A percentile compares a stretch with the other conserved stretches of the same genome.
Evolutionary conservation across 2,329 filamentous ascomycete genomes (phyloP).

Genomic region (Colletotrichum tabaci): DNA sequence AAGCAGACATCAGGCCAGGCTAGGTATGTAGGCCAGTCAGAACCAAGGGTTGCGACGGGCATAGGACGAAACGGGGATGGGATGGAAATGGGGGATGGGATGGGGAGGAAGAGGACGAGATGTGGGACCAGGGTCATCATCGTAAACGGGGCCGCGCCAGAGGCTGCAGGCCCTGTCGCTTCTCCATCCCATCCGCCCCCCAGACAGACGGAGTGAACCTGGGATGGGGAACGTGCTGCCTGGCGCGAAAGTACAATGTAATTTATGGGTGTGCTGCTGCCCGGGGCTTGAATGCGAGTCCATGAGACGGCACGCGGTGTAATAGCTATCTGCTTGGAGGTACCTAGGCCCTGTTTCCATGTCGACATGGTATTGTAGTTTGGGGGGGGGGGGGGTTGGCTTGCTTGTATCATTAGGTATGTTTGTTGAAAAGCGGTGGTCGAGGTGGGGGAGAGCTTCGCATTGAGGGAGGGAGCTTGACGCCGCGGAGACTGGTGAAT

Average conservation of each 20-base stretch:
- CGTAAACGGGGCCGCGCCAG: constrained; percentile 25
- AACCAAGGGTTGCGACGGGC: constrained; percentile 32
- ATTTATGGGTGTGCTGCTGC: not conserved
- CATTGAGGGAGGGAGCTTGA: not conserved
- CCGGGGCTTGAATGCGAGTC: not conserved
- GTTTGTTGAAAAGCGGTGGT: not conserved
- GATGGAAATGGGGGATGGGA: constrained; percentile 1
- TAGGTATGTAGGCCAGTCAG: constrained; percentile 26
- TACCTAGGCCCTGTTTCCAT: not conserved
- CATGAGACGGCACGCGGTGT: not conserved
- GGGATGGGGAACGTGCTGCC: constrained; percentile 10
- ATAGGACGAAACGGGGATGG: constrained; percentile 40
- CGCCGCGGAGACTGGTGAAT: not conserved
- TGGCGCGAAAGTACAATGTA: not conserved
- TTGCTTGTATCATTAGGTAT: not conserved
- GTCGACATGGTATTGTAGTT: not conserved
- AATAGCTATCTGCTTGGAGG: not conserved
- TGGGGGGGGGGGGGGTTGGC: too few species aligned
- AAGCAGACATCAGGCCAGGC: constrained; percentile 20
- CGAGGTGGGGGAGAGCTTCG: not conserved
- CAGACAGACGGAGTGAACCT: constrained; percentile 16
- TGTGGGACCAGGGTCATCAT: constrained; percentile 12
- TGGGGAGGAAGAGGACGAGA: constrained; percentile 4
- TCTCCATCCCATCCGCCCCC: constrained; percentile 3
- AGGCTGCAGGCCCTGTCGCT: constrained; percentile 21